These are phyloP conservation scores for Cyanidiococcus yangmingshanensis DNA, from an alignment of 23 red algal genomes.

Conservation along the genomic window DNA sequence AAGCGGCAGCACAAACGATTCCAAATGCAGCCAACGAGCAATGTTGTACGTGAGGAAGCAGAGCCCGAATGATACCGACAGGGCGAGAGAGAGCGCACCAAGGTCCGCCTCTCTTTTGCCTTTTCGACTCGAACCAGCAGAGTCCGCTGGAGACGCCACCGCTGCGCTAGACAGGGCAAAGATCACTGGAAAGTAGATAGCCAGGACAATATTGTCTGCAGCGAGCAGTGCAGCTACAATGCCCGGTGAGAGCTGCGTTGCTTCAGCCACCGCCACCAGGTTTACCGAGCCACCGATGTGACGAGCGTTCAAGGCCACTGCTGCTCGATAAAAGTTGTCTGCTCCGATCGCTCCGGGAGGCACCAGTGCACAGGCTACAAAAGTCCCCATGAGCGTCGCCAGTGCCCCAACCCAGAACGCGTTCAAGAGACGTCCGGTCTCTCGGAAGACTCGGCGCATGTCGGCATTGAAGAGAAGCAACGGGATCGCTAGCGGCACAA, in stretches of 20 bases:
- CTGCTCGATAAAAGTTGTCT: conserved; percentile 9
- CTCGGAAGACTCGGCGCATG: conserved; percentile 36
- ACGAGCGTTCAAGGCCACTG: conserved; percentile 49
- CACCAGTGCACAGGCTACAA: conserved; percentile 31
- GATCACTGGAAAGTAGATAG: conserved; percentile 48
- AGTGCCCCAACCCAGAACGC: conserved; percentile 40
- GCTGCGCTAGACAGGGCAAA: conserved; percentile 30
- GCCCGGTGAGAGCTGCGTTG: conserved; percentile 13
- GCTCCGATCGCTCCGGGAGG: conserved; percentile 22
- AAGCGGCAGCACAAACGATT: conserved; percentile 30
- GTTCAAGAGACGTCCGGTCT: conserved; percentile 40
- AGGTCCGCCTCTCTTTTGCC: neutral
- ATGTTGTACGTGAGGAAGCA: neutral
- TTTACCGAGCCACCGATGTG: conserved; percentile 88
- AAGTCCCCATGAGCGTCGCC: conserved; percentile 41
- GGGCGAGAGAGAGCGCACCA: conserved; percentile 16
- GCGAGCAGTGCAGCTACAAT: conserved; percentile 44
- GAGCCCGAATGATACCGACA: conserved; percentile 15
- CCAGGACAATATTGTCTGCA: conserved; percentile 73
- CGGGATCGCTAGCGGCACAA: conserved; percentile 65
- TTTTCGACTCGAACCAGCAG: neutral
- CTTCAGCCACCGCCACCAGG: conserved; percentile 61
- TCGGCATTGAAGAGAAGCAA: conserved; percentile 61
- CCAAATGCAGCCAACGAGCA: neutral
- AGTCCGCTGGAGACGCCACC: neutral